Evolutionary conservation across 495 filamentous ascomycete genomes (phyloP).

Genomic region (Podospora conica): DNA sequence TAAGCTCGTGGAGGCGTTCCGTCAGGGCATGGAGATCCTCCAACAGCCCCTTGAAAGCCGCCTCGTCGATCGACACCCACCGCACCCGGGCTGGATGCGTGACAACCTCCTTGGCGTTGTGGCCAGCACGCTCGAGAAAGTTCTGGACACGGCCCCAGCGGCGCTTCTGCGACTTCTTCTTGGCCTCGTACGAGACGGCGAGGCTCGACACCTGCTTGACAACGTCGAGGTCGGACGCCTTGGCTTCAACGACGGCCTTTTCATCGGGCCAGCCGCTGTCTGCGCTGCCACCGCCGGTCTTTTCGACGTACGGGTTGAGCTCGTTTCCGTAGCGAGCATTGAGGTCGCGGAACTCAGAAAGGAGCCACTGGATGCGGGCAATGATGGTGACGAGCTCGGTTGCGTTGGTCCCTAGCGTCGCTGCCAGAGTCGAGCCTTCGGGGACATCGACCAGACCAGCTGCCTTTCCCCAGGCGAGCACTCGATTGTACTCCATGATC

Average conservation of each 20-base stretch:
- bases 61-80: conserved; percentile 27
- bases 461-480: conserved; percentile 30
- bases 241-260: neutral
- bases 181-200: conserved; percentile 27
- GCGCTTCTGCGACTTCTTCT: conserved; percentile 17
- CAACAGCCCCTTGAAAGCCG: conserved; percentile 23
- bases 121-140: conserved; percentile 22
- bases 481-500: conserved; percentile 32
- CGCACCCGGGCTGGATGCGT: conserved; percentile 27
- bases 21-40: conserved; percentile 27
- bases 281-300: neutral
- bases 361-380: conserved; percentile 27
- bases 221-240: conserved; percentile 17
- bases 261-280: neutral
- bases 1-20: conserved; percentile 29
- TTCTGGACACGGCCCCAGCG: conserved; percentile 25
- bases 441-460: conserved; percentile 27
- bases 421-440: conserved; percentile 20
- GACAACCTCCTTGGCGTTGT: conserved; percentile 26
- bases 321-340: conserved; percentile 30
- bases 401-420: conserved; percentile 21
- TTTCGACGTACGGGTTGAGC: conserved; percentile 8
- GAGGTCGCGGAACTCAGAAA: conserved; percentile 27
- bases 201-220: conserved; percentile 25
- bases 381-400: conserved; percentile 28